A percentile compares a stretch with the other conserved stretches of the same genome.
phyloP scores from a whole-genome alignment of 1,139 yeast genomes.

The Nakaseomyces nivariensis region DNA sequence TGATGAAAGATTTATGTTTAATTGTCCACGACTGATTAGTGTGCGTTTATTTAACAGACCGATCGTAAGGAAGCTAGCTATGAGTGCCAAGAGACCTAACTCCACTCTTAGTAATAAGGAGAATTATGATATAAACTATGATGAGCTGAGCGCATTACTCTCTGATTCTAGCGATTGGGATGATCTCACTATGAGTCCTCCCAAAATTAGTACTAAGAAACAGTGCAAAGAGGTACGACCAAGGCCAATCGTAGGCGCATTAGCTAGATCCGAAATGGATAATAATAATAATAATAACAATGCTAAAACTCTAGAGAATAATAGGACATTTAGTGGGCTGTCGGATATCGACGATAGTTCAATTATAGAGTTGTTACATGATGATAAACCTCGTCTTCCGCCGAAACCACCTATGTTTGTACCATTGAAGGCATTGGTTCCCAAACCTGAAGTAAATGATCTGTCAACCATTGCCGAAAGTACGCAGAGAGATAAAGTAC shows the following conservation, averaged over 20 bases:
- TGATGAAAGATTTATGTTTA: not conserved
- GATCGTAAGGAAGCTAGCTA: not conserved
- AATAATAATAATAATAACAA: not conserved
- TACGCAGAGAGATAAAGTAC: not conserved
- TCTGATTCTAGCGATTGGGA: slow-evolving; percentile 26
- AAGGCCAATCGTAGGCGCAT: slow-evolving; percentile 1
- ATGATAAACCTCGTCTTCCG: not conserved
- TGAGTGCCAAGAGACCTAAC: slow-evolving; percentile 5
- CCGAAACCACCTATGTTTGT: slow-evolving; percentile 1
- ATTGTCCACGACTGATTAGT: not conserved
- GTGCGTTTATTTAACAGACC: not conserved
- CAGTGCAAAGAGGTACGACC: not conserved
- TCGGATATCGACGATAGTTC: slow-evolving; percentile 1
- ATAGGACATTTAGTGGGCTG: not conserved
- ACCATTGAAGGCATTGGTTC: slow-evolving; percentile 1
- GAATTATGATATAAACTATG: slow-evolving; percentile 5
- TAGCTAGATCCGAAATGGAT: not conserved
- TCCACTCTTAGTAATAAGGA: not conserved
- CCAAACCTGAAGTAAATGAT: not conserved
- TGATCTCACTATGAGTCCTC: slow-evolving; percentile 4
- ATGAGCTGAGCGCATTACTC: slow-evolving; percentile 15
- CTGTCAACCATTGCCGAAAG: not conserved
- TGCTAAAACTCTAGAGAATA: not conserved
- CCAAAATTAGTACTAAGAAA: not conserved
- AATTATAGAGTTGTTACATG: not conserved